Conservation (phyloP, 208 protist genomes). For the Naegleria fowleri region DNA sequence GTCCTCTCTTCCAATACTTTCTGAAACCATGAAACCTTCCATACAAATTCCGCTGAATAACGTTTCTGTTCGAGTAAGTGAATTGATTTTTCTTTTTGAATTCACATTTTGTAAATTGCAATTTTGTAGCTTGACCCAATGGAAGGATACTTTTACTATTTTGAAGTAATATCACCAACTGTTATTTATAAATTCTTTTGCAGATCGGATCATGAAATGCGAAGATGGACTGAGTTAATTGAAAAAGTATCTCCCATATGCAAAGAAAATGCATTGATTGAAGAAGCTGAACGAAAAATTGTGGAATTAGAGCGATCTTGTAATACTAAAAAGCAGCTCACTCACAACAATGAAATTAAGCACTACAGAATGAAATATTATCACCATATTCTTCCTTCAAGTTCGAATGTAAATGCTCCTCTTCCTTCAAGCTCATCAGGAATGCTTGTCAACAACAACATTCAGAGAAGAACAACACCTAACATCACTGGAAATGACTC, state of each 20-base stretch:
- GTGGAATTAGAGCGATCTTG: neutral
- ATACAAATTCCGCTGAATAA: neutral
- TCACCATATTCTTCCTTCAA: neutral
- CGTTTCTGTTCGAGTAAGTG: neutral
- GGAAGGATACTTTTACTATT: neutral
- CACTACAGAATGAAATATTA: slow-evolving; percentile 16
- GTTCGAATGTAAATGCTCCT: neutral
- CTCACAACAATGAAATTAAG: neutral
- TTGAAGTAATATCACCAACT: neutral
- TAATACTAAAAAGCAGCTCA: neutral
- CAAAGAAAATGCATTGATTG: neutral
- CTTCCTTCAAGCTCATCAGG: neutral
- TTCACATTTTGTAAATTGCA: neutral
- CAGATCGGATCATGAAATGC: neutral
- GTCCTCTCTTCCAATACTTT: neutral
- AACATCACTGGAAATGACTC: neutral
- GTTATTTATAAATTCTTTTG: neutral
- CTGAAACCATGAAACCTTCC: neutral
- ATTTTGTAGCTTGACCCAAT: neutral
- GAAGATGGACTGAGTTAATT: neutral
- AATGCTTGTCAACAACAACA: neutral
- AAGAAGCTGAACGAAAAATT: neutral
- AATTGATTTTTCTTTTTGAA: neutral
- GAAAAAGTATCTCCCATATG: neutral
- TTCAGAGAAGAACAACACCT: neutral